phyloP scores from a whole-genome alignment of 495 filamentous ascomycete genomes.

The Aspergillus steynii region DNA sequence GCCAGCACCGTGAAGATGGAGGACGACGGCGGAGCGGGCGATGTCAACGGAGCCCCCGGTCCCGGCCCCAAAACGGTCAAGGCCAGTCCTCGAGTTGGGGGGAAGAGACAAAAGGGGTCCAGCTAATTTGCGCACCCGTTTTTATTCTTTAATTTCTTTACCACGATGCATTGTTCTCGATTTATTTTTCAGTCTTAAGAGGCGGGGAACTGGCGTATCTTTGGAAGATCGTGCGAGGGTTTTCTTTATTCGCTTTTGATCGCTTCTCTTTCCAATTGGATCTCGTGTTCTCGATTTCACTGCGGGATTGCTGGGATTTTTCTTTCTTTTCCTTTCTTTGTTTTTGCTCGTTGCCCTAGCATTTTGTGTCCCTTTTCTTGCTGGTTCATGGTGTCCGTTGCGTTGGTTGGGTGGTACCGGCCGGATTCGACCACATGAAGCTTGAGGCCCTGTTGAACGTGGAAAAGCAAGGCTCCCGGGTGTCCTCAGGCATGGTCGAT shows the following conservation, averaged over 20 bases:
- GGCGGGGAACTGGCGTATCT: conserved; percentile 37
- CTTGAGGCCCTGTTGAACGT: background rate
- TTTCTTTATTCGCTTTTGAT: conserved; percentile 13
- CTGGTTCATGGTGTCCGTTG: conserved; percentile 19
- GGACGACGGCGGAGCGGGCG: conserved; percentile 54
- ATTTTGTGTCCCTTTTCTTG: conserved; percentile 39
- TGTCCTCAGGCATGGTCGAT: background rate
- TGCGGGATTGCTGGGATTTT: too few relatives aligned
- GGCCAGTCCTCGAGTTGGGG: conserved; percentile 53
- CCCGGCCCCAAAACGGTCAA: conserved; percentile 52
- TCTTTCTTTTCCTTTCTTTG: too few relatives aligned
- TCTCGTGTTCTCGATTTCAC: too few relatives aligned
- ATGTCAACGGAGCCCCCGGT: conserved; percentile 49
- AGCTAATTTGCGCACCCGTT: conserved; percentile 17
- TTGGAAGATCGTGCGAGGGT: conserved; percentile 33
- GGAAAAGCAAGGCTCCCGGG: background rate
- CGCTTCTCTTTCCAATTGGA: conserved; percentile 15
- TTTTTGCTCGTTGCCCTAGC: background rate
- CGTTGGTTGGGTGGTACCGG: background rate
- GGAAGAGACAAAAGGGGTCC: conserved; percentile 53
- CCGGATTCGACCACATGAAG: background rate
- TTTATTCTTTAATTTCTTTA: conserved; percentile 11
- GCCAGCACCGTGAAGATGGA: conserved; percentile 78
- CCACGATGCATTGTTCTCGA: conserved; percentile 20
- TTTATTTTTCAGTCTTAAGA: conserved; percentile 27